Percentiles rank a stretch among this genome's conserved stretches.
phyloP scores from a whole-genome alignment of 2,329 filamentous ascomycete genomes.

The Didymella pomorum region DNA sequence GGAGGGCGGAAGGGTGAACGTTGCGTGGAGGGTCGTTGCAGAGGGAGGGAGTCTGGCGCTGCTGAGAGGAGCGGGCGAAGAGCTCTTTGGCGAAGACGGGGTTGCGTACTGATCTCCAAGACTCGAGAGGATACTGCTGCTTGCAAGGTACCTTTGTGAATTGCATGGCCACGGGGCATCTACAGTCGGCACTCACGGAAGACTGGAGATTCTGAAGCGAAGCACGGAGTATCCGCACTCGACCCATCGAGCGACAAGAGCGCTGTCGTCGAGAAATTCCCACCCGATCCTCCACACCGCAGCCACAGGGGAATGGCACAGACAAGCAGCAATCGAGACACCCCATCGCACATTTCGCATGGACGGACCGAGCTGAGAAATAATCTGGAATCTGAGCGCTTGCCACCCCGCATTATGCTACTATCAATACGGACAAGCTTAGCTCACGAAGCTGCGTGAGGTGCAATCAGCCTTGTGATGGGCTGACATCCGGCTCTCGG shows the following conservation, averaged over 20 bases:
- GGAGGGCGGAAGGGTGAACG: slow-evolving; percentile 27
- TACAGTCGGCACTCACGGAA: not conserved
- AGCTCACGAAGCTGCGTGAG: too few species aligned
- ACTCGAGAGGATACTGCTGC: not conserved
- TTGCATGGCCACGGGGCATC: not conserved
- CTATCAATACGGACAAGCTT: not conserved
- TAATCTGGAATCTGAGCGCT: not conserved
- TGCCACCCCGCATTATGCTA: not conserved
- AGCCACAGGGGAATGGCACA: not conserved
- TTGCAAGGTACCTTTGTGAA: not conserved
- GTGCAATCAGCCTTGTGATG: too few species aligned
- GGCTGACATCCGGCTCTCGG: too few species aligned
- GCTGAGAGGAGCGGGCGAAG: slow-evolving; percentile 13
- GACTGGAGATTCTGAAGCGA: too few species aligned
- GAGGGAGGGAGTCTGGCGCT: slow-evolving; percentile 23
- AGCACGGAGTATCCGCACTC: too few species aligned
- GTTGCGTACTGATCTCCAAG: slow-evolving; percentile 11
- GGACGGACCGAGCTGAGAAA: not conserved
- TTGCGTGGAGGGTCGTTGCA: slow-evolving; percentile 42
- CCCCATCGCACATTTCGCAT: not conserved
- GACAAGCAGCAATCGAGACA: not conserved
- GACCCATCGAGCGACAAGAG: not conserved
- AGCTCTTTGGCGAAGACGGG: slow-evolving; percentile 6
- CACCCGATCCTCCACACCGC: too few species aligned
- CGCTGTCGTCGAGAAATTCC: not conserved